Evolutionary conservation across 768 basidiomycete genomes (phyloP), one percentile per base, ranked within the genome.

Genomic region (Boletus subcaerulescens): DNA sequence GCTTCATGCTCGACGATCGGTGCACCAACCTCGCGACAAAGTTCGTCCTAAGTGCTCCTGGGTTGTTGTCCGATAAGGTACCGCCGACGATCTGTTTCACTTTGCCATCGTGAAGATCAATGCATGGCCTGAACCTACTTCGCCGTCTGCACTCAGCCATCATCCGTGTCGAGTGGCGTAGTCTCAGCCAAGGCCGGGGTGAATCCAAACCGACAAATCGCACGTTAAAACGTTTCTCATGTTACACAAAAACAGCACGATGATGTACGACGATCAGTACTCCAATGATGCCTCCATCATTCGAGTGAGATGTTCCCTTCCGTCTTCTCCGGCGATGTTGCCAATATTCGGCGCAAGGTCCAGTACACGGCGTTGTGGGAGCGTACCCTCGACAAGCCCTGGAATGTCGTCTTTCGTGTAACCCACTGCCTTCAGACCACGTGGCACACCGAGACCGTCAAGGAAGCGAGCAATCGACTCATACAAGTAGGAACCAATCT

Each of bases 51-150:
- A 97, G 77, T 39, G 67, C 68, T 22, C 77, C 73, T 8, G 88
- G 82, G 33, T 80, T 68, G 22, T 71, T 62, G 48, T 92, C 88
- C 18, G 89, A 90, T 31, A 99, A 79, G 5, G 93, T 95, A 4
- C 95, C 93, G 41, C 97, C 97, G 14, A 99, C 91, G 51, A 99
- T 98, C 73, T 99, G 97, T 74, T 98, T 98, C 54, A 99, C 97
- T 64, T 93, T 80, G 6, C 97, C 97, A 55, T 87, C 81, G 73
- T 99, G 97, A 15, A 99, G 81, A 72, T 99, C 97, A 63, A 99
- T 98, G 69, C 97, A 99, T 18, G 97, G 97, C 52, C 88, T 80
- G 75, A 97, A 96, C 45, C 80, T 69, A 63, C 79, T 83, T 49
- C 61, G 65, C 24, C 65, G 64, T 54, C 40, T 61, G 49, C 53